phyloP scores from a whole-genome alignment of 2,329 filamentous ascomycete species.

The Aspergillus nomiae region DNA sequence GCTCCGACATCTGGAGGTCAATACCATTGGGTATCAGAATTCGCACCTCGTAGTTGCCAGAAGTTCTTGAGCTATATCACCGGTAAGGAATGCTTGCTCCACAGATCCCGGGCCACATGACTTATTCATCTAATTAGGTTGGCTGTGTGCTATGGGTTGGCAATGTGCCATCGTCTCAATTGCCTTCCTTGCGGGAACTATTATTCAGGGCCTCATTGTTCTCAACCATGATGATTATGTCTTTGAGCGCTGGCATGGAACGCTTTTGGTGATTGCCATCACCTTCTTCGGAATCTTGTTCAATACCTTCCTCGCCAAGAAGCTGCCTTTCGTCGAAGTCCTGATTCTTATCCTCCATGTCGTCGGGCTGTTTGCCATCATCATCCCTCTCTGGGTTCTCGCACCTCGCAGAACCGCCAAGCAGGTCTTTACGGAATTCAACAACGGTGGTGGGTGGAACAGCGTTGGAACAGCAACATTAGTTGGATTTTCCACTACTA shows the following conservation, averaged over 20 bases:
- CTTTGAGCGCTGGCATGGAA: constrained; percentile 47
- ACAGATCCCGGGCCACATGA: not conserved
- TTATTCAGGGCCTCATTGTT: constrained; percentile 49
- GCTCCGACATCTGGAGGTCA: constrained; percentile 45
- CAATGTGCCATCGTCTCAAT: constrained; percentile 48
- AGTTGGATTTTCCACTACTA: constrained; percentile 44
- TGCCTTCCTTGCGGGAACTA: constrained; percentile 47
- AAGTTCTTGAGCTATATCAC: constrained; percentile 50
- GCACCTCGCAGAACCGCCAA: constrained; percentile 40
- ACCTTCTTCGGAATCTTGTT: constrained; percentile 43
- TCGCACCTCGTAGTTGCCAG: constrained; percentile 45
- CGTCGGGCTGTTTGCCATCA: constrained; percentile 44
- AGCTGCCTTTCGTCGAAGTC: constrained; percentile 42
- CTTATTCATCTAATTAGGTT: constrained; percentile 30
- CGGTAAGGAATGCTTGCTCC: constrained; percentile 25
- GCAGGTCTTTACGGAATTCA: constrained; percentile 46
- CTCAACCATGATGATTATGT: constrained; percentile 46
- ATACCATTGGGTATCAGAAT: constrained; percentile 47
- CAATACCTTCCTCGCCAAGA: constrained; percentile 44
- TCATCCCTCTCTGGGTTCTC: constrained; percentile 47
- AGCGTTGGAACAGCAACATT: constrained; percentile 39
- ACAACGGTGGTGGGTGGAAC: constrained; percentile 45
- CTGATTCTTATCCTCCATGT: constrained; percentile 46
- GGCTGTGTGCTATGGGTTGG: constrained; percentile 49
- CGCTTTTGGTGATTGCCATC: constrained; percentile 46